These are phyloP conservation scores for Kickxella alabastrina DNA, from an alignment of 192 early-diverging fungal genomes.

Conservation along the genomic window DNA sequence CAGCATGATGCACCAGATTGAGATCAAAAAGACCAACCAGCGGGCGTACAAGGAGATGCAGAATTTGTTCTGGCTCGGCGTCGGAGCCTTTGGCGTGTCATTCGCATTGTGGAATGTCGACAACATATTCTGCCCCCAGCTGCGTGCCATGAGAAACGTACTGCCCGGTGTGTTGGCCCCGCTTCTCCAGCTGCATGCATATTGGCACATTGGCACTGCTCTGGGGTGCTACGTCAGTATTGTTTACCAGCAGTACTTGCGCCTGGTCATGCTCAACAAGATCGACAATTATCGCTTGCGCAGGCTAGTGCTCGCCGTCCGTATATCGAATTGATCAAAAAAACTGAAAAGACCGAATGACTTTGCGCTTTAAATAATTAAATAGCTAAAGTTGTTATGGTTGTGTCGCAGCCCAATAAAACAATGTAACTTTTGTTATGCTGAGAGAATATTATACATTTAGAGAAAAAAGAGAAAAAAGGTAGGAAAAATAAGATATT, in stretches of 20 bases:
- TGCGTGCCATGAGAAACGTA: conserved; percentile 49
- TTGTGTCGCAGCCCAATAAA: too few relatives aligned
- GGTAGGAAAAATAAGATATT: conserved; percentile 4
- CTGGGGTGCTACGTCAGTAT: conserved; percentile 56
- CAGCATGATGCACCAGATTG: conserved; percentile 40
- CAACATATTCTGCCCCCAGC: conserved; percentile 62
- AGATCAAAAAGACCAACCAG: conserved; percentile 39
- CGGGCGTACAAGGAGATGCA: conserved; percentile 37
- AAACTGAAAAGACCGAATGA: too few relatives aligned
- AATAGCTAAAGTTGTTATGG: too few relatives aligned
- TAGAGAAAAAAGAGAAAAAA: conserved; percentile 1
- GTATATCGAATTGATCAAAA: too few relatives aligned
- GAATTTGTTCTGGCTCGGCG: conserved; percentile 34
- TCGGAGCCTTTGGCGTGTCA: conserved; percentile 46
- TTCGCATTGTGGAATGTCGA: conserved; percentile 79
- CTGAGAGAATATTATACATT: not conserved
- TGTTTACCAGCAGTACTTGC: conserved; percentile 56
- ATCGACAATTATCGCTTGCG: conserved; percentile 39
- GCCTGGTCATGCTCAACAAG: conserved; percentile 49
- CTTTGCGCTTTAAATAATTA: too few relatives aligned
- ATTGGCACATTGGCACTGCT: conserved; percentile 65
- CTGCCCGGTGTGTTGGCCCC: conserved; percentile 53
- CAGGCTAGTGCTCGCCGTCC: conserved; percentile 30
- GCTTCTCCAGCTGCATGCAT: conserved; percentile 61
- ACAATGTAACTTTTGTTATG: conserved; percentile 1